A percentile compares a stretch with the other conserved stretches of the same genome.
Evolutionary conservation across 768 basidiomycete species (phyloP).

Genomic region (Mrakia gelida): DNA sequence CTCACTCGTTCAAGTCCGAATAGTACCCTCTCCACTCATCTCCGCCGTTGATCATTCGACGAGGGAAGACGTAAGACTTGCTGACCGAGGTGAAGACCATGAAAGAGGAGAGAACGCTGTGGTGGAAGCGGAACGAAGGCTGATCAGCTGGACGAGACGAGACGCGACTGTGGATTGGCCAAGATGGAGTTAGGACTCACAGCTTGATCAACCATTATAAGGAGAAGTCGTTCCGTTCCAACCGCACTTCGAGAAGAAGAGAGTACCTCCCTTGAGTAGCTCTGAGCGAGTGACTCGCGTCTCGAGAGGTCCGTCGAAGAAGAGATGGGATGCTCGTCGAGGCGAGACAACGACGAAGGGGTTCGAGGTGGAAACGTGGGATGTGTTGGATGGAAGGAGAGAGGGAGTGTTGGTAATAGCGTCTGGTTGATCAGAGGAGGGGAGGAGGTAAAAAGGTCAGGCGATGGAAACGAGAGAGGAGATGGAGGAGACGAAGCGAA

Average conservation of each 20-base stretch:
- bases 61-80: not conserved
- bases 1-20: not conserved
- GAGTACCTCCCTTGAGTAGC: not conserved
- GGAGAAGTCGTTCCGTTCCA: not conserved
- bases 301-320: not conserved
- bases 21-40: slow-evolving; percentile 7
- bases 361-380: not conserved
- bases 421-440: not conserved
- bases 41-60: not conserved
- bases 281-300: not conserved
- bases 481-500: not conserved
- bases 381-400: not conserved
- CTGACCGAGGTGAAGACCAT: not conserved
- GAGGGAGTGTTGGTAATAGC: not conserved
- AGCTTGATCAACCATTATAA: not conserved
- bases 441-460: not conserved
- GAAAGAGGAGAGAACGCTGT: not conserved
- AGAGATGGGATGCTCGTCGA: not conserved
- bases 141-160: not conserved
- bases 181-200: not conserved
- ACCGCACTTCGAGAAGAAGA: not conserved
- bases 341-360: not conserved
- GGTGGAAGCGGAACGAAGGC: not conserved
- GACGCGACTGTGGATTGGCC: not conserved
- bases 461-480: not conserved